Percentiles rank a stretch among this genome's conserved stretches.
These are phyloP conservation scores for Stylonectria norvegica DNA, from an alignment of 2,329 filamentous ascomycete species.

Conservation along the genomic window DNA sequence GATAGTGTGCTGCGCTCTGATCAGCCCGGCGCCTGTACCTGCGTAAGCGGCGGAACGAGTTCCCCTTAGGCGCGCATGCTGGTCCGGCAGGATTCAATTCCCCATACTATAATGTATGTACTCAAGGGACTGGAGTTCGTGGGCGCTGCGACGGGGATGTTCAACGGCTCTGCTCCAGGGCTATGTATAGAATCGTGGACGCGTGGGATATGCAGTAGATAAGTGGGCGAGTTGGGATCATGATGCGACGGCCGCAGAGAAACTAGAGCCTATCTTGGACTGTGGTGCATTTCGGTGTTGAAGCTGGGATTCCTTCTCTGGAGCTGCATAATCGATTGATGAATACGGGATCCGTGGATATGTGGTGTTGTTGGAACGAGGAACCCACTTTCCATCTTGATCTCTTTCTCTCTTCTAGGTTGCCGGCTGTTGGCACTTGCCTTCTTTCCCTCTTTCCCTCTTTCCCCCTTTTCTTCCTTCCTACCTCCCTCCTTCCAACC, in stretches of 20 bases:
- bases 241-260: background rate
- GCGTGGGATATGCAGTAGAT: too few species aligned
- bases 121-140: too few species aligned
- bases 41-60: slow-evolving; percentile 23
- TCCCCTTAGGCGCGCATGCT: background rate
- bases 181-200: too few species aligned
- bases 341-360: too few species aligned
- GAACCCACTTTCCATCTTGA: too few species aligned
- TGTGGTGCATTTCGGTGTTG: too few species aligned
- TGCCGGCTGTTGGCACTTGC: background rate
- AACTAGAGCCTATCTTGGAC: background rate
- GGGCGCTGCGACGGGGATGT: too few species aligned
- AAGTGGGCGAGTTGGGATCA: background rate
- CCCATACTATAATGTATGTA: background rate
- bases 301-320: too few species aligned
- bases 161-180: too few species aligned
- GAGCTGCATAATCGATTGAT: too few species aligned
- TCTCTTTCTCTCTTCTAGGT: too few species aligned
- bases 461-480: background rate
- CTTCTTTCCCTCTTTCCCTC: background rate
- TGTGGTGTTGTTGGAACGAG: too few species aligned
- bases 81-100: slow-evolving; percentile 1
- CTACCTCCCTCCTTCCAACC: background rate
- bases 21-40: slow-evolving; percentile 23
- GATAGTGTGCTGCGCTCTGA: slow-evolving; percentile 16